phyloP scores from a whole-genome alignment of 345 rosid genomes.

The Excoecaria agallocha region DNA sequence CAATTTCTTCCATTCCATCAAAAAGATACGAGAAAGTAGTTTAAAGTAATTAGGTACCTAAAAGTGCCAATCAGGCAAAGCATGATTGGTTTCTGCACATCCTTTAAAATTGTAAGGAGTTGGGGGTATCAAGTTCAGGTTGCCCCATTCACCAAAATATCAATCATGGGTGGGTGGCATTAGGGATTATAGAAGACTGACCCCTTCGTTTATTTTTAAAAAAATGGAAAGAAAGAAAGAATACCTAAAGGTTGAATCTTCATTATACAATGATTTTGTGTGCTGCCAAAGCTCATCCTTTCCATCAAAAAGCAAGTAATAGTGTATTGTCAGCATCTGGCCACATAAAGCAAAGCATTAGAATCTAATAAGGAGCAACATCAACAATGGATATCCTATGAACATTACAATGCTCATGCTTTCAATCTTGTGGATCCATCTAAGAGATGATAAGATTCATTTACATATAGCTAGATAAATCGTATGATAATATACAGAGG shows the following conservation, averaged over 20 bases:
- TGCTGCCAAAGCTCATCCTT: slow-evolving; percentile 81
- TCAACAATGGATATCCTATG: neutral
- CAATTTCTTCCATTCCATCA: neutral
- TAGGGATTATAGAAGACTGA: neutral
- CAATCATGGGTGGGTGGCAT: neutral
- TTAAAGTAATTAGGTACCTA: neutral
- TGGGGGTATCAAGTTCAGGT: neutral
- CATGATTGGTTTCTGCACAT: neutral
- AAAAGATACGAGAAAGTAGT: neutral
- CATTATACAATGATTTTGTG: slow-evolving; percentile 58
- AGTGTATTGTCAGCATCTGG: slow-evolving; percentile 94
- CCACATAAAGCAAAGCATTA: slow-evolving; percentile 15
- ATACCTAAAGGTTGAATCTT: slow-evolving; percentile 73
- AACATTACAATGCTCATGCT: too few species aligned
- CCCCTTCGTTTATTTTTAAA: neutral
- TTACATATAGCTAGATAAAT: neutral
- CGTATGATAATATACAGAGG: neutral
- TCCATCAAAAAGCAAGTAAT: slow-evolving; percentile 88
- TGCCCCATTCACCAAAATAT: too few species aligned
- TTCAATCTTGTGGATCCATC: too few species aligned
- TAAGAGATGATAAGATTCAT: too few species aligned
- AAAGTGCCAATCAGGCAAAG: too few species aligned
- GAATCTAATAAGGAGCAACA: slow-evolving; percentile 2
- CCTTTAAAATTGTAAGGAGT: neutral
- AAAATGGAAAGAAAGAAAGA: neutral